These are phyloP conservation scores for Pythium aquatile DNA, from an alignment of 352 stramenopile genomes.

Conservation along the genomic window DNA sequence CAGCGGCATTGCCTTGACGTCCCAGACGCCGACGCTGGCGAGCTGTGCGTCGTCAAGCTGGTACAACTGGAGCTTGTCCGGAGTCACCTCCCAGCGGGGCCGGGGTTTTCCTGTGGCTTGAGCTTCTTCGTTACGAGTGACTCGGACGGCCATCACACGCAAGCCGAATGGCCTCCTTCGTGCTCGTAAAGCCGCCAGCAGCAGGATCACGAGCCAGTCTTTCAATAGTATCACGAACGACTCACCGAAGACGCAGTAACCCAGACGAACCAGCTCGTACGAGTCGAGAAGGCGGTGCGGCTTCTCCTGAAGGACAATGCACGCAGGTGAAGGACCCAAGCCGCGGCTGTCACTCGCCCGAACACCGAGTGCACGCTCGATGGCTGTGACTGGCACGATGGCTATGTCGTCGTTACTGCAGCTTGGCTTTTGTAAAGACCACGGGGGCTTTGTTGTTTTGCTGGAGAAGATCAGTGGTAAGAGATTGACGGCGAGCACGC, in stretches of 20 bases:
- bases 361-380: conserved; percentile 2
- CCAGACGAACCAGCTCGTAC: conserved; percentile 14
- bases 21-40: not conserved
- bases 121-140: not conserved
- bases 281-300: not conserved
- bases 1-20: not conserved
- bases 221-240: conserved; percentile 4
- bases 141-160: not conserved
- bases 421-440: not conserved
- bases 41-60: not conserved
- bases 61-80: not conserved
- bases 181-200: not conserved
- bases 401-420: not conserved
- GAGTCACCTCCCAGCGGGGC: not conserved
- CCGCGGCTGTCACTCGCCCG: not conserved
- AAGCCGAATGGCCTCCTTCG: not conserved
- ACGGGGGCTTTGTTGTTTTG: not conserved
- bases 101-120: not conserved
- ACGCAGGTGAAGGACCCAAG: not conserved
- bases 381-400: not conserved
- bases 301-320: not conserved
- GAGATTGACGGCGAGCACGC: conserved; percentile 35
- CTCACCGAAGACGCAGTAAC: conserved; percentile 5
- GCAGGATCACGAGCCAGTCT: conserved; percentile 17
- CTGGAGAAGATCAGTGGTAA: conserved; percentile 29